Conservation (phyloP, 164 flowering plant species). For the Paratinospora sagittata region DNA sequence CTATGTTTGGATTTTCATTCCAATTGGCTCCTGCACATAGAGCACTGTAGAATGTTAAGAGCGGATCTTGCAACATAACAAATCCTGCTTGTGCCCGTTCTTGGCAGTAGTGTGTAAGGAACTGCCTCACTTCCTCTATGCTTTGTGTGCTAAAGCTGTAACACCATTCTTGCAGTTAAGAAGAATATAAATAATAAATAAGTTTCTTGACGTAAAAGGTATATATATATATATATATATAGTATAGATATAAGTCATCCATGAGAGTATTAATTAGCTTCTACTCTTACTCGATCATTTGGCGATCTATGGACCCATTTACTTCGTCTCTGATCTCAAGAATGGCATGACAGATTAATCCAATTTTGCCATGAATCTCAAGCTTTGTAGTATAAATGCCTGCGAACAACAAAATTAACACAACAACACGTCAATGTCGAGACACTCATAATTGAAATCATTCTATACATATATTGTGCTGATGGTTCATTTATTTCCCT, state of each 20-base stretch:
- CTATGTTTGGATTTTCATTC: background rate
- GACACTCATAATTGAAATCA: too few species aligned
- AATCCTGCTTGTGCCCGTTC: conserved; percentile 30
- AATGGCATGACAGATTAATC: conserved; percentile 46
- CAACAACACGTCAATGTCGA: background rate
- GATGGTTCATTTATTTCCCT: background rate
- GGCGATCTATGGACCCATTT: conserved; percentile 9
- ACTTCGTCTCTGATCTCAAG: conserved; percentile 13
- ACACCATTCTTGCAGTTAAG: background rate
- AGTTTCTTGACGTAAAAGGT: background rate
- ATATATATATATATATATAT: too few species aligned
- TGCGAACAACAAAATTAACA: conserved; percentile 1
- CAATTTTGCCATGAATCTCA: conserved; percentile 55
- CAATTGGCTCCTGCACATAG: conserved; percentile 32
- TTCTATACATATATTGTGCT: background rate
- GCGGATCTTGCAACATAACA: conserved; percentile 35
- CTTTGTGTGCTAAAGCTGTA: conserved; percentile 37
- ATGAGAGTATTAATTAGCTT: background rate
- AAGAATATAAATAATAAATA: background rate
- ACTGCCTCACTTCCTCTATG: conserved; percentile 41
- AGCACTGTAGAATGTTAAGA: conserved; percentile 35
- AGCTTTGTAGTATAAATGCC: conserved; percentile 33
- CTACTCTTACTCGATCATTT: conserved; percentile 44
- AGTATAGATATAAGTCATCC: too few species aligned
- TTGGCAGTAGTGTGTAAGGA: conserved; percentile 33